phyloP scores from a whole-genome alignment of 306 rosid species.

The Cucurbita argyrosperma region DNA sequence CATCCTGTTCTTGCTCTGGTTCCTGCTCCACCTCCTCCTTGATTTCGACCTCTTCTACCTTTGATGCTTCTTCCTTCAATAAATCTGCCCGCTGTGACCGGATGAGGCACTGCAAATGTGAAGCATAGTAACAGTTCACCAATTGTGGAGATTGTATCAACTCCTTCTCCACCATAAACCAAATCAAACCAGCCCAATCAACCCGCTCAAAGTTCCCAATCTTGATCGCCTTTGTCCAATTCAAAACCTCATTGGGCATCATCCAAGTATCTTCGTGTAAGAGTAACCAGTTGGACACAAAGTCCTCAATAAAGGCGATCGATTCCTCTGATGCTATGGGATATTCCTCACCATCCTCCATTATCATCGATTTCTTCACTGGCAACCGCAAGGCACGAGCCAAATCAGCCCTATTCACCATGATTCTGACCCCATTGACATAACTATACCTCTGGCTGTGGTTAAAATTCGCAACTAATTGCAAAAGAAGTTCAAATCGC shows the following conservation, averaged over 20 bases:
- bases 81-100: constrained; percentile 38
- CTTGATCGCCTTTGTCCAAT: constrained; percentile 22
- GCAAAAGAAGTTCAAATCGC: constrained; percentile 42
- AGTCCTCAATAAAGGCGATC: constrained; percentile 33
- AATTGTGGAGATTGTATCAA: constrained; percentile 25
- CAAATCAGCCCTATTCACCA: constrained; percentile 51
- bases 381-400: constrained; percentile 67
- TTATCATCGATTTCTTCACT: constrained; percentile 20
- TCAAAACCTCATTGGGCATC: constrained; percentile 36
- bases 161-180: constrained; percentile 83
- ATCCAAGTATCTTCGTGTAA: constrained; percentile 64
- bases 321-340: constrained; percentile 21
- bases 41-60: constrained; percentile 14
- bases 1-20: constrained; percentile 16
- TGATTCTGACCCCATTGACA: constrained; percentile 29
- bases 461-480: constrained; percentile 41
- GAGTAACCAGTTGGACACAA: constrained; percentile 64
- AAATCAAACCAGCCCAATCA: constrained; percentile 67
- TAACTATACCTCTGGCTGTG: constrained; percentile 19
- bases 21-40: constrained; percentile 11
- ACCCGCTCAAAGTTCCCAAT: constrained; percentile 53
- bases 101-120: constrained; percentile 71
- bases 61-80: constrained; percentile 13
- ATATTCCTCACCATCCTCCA: constrained; percentile 21
- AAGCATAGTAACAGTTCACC: constrained; percentile 64